Evolutionary conservation across 2,329 filamentous ascomycete genomes (phyloP), one percentile per base, ranked within the genome.

Genomic region (Alternaria conjuncta): DNA sequence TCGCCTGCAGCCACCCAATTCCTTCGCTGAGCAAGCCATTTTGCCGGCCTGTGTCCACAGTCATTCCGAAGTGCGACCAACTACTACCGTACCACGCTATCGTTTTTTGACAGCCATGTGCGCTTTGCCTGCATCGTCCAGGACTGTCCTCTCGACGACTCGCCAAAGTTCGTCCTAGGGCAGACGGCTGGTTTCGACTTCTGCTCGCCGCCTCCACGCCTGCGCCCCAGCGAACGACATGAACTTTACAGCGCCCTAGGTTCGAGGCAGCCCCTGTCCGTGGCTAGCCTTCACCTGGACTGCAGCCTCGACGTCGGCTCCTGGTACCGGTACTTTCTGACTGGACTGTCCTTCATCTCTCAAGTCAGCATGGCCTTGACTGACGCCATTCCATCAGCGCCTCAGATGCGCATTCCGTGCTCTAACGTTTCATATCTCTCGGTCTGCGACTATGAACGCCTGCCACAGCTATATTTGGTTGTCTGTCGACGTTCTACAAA

Each of bases 1-100:
- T 71, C 66, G 67, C 58, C 46, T 63, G 72, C 70, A 70, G 67
- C 69, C 70, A 70, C 64, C 23, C 18, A 26, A 55, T 59, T 49
- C 65, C 63, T 54, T 53, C 50, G 56, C 43, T 51, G 28, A 6
- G 45, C 53, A 54, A 60, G 58, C 50, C 60, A 50, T 62, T 65
- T 44, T 63, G 60, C 64, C 62, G 61, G 47, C 46, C 51, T 51
- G 45, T 61, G 47, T 55, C 56, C 61, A 23, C 44, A 49, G 32
- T 28, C 18, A 25, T 30, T 21, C 45, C 36, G n/a, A 56, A 56
- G 50, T 61, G 53, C 65, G 58, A 56, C 57, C 50, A 66, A 57
- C 65, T 56, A 41, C 55, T 67, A 23, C 43, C 55, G 58, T 36
- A 54, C 46, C 25, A 15, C 61, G 36, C 54, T 63, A 65, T 63